A percentile compares a stretch with the other conserved stretches of the same genome.
Conservation (phyloP, 2,329 filamentous ascomycete genomes). For the Colletotrichum sp. region DNA sequence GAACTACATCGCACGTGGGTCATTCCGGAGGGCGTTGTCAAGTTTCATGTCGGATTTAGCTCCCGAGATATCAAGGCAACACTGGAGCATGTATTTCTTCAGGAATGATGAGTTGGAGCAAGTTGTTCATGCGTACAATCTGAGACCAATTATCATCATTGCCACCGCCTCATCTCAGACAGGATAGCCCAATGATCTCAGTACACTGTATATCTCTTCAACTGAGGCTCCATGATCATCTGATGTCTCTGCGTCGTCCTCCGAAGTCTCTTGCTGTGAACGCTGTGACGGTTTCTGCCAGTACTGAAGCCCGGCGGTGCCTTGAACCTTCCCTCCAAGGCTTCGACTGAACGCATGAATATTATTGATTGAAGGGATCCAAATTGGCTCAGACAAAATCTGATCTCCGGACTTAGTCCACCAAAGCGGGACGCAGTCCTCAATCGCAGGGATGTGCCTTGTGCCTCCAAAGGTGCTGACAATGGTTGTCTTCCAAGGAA, state of each 20-base stretch:
- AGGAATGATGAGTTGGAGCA: not conserved
- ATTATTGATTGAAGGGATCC: not conserved
- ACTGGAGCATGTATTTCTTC: not conserved
- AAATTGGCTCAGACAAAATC: not conserved
- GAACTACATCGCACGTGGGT: conserved; percentile 64
- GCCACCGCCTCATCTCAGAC: not conserved
- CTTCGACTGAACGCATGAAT: not conserved
- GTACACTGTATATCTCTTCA: not conserved
- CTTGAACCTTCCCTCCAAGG: not conserved
- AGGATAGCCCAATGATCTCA: not conserved
- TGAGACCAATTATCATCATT: no score
- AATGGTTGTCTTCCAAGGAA: not conserved
- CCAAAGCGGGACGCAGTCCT: not conserved
- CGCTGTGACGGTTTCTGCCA: not conserved
- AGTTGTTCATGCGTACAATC: no score
- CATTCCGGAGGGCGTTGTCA: conserved; percentile 49
- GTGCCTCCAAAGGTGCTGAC: rapidly evolving
- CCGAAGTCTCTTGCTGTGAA: not conserved
- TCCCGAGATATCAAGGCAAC: not conserved
- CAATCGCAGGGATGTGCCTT: not conserved
- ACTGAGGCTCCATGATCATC: not conserved
- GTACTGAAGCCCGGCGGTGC: not conserved
- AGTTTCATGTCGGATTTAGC: conserved; percentile 40
- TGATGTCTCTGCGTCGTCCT: not conserved
- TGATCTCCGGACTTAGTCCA: not conserved